These are phyloP conservation scores for Acanthamoeba castellanii DNA, from an alignment of 208 protist species.

Conservation along the genomic window DNA sequence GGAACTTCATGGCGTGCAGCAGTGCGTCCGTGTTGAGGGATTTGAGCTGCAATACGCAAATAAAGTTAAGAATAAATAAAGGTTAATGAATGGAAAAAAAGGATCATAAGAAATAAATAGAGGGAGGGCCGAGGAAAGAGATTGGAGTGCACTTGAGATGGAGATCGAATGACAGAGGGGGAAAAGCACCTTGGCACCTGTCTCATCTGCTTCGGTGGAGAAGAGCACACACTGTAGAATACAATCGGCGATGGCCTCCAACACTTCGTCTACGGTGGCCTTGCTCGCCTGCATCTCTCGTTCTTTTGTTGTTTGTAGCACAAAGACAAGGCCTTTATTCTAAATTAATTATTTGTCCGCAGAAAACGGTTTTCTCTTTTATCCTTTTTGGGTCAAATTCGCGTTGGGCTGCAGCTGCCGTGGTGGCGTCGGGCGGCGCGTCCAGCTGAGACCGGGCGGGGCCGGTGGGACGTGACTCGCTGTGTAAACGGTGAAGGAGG, in stretches of 20 bases:
- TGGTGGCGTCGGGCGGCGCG: no score
- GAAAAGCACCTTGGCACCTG: conserved; percentile 9
- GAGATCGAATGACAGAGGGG: background rate
- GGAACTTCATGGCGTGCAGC: conserved; percentile 43
- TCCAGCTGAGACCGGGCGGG: no score
- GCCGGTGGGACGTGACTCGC: no score
- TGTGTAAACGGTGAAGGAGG: background rate
- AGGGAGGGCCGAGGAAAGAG: background rate
- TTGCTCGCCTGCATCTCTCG: conserved; percentile 54
- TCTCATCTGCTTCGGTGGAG: conserved; percentile 19
- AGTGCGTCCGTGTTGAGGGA: background rate
- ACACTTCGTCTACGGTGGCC: conserved; percentile 31
- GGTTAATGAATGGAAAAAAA: no score
- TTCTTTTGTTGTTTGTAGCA: background rate
- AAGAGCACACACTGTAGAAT: conserved; percentile 40
- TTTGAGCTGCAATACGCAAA: background rate
- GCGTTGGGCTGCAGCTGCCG: no score
- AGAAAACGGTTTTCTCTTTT: no score
- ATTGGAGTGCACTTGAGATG: background rate
- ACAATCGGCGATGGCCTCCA: conserved; percentile 41
- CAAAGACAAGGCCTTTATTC: no score
- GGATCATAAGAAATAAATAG: background rate
- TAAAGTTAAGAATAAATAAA: background rate
- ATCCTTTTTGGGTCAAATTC: no score
- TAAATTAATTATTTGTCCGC: no score